Percentiles rank a stretch among this genome's conserved stretches.
Conservation (phyloP, 129 eudicot genomes). For the Flaveria sonorensis region DNA sequence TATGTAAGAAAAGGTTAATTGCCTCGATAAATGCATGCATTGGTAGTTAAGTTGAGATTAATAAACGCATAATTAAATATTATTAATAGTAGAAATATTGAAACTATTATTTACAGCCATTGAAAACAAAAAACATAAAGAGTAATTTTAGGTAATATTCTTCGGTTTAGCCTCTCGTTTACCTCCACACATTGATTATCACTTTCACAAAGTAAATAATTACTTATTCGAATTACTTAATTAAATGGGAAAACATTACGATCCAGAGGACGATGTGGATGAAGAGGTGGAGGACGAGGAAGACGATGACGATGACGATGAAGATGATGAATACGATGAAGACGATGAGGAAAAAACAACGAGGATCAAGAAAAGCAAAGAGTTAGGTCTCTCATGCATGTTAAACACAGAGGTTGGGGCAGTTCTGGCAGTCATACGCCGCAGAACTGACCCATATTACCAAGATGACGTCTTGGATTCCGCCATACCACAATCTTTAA, state of each 20-base stretch:
- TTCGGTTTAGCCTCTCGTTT: conserved; percentile 23
- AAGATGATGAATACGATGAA: conserved; percentile 26
- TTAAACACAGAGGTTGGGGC: conserved; percentile 91
- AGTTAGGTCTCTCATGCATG: conserved; percentile 75
- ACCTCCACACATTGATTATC: conserved; percentile 26
- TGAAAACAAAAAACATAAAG: conserved; percentile 6
- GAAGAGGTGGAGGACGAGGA: conserved; percentile 25
- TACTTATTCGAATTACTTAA: background rate
- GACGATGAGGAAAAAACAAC: conserved; percentile 34
- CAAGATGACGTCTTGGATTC: conserved; percentile 51
- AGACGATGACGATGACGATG: conserved; percentile 24
- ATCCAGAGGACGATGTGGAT: conserved; percentile 22
- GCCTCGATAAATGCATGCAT: background rate
- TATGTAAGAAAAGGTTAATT: no score
- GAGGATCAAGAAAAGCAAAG: conserved; percentile 43
- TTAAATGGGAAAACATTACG: conserved; percentile 39
- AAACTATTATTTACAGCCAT: conserved; percentile 26
- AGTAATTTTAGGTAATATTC: conserved; percentile 13
- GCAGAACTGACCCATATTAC: conserved; percentile 40
- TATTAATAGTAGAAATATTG: conserved; percentile 29
- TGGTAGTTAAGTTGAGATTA: background rate
- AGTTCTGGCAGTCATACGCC: conserved; percentile 70
- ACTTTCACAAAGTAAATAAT: background rate
- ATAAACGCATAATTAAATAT: conserved; percentile 15
- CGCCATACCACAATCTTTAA: conserved; percentile 50